phyloP scores from a whole-genome alignment of 441 rosid genomes.

The Geranium incanum region DNA sequence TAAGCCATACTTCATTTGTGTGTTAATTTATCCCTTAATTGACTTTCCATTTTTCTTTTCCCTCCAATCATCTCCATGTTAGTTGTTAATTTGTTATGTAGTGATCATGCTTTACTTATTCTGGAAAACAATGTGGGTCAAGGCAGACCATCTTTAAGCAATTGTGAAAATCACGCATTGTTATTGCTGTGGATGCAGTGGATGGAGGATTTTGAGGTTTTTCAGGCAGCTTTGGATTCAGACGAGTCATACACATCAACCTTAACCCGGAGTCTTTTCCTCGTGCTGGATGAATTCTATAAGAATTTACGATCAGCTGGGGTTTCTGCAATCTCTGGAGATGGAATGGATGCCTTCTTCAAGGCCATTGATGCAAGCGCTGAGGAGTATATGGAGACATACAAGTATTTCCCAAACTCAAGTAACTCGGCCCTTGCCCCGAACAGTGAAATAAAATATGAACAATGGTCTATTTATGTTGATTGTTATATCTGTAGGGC shows the following conservation, averaged over 20 bases:
- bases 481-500: slow-evolving; percentile 37
- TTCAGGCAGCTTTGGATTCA: slow-evolving; percentile 64
- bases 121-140: background rate
- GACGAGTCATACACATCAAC: slow-evolving; percentile 70
- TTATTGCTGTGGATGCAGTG: slow-evolving; percentile 42
- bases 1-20: background rate
- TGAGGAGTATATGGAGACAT: slow-evolving; percentile 78
- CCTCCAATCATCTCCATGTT: no score
- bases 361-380: slow-evolving; percentile 76
- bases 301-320: slow-evolving; percentile 72
- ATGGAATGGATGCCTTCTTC: slow-evolving; percentile 79
- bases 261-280: slow-evolving; percentile 66
- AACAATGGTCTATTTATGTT: background rate
- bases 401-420: slow-evolving; percentile 41
- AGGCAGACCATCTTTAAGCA: background rate
- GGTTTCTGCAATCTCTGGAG: slow-evolving; percentile 86
- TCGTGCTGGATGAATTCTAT: slow-evolving; percentile 78
- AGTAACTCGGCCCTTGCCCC: no score
- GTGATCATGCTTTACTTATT: no score
- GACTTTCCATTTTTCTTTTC: background rate
- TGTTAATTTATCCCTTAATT: background rate
- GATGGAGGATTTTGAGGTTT: slow-evolving; percentile 89
- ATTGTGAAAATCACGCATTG: background rate
- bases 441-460: background rate
- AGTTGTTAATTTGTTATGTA: background rate